Base-by-base conservation (phyloP, 139 green algal species). In the Chlorella vulgaris region DNA sequence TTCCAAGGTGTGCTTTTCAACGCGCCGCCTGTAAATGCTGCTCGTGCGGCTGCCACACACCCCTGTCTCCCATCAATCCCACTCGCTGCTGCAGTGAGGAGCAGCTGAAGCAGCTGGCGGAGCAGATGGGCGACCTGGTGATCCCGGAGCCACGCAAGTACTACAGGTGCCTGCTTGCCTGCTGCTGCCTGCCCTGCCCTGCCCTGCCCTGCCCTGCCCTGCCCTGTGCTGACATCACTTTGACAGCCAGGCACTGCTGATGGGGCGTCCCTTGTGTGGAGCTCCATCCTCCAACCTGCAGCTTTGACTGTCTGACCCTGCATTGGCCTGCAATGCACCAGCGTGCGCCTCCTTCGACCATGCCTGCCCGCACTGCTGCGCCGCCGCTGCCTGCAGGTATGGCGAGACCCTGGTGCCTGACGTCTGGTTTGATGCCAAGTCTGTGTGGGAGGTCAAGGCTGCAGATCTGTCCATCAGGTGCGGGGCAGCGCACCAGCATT, bases 401-500 rank as follows among this genome's bases (percentile, higher is more conserved):
- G 85, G 87, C 60, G 93, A 96, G 62, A 85, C 67, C 7, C 83
- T 92, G 19, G 71, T 89, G 61, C 95, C 95, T 3, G 95, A 99
- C 74, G 94, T 98, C 13, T 99, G 96, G 96, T 98, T 99, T 83
- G 93, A 97, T 22, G 61, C 94, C 40, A 83, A 88, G 63, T 62
- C 85, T 36, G 95, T 98, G 76, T 99, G 97, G 97, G 97, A 99
- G 90, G 93, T 99, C 36, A 99, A 99, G 88, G 94, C 93, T 1
- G 97, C 97, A 0, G 96, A 99, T 86, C 84, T 99, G 81, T 97
- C 92, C 65, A 97, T 99, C 77, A 94, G 73, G 73, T 79, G 73
- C 7, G 73, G 29, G 63, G n/a, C n/a, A n/a, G n/a, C n/a, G n/a
- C n/a, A n/a, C n/a, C n/a, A n/a, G n/a, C n/a, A n/a, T n/a, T n/a